Percentiles rank a stretch among this genome's conserved stretches.
phyloP scores from a whole-genome alignment of 352 stramenopile species.

The Pythium plurisporium region DNA sequence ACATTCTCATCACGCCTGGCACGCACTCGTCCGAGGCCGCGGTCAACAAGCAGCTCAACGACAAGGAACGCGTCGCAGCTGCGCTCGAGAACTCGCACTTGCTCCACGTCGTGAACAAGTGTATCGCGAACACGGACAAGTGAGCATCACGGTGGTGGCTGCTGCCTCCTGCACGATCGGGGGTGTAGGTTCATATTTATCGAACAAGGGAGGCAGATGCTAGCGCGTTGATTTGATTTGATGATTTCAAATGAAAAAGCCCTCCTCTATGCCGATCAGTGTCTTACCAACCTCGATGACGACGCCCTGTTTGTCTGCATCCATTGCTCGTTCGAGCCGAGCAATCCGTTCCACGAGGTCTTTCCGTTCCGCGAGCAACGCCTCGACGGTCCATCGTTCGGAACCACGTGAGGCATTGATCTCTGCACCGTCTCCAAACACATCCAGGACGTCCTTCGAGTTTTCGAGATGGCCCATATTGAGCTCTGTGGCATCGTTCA shows the following conservation, averaged over 20 bases:
- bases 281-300: neutral
- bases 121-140: slow-evolving; percentile 90
- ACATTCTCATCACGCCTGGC: slow-evolving; percentile 92
- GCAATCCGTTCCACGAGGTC: slow-evolving; percentile 35
- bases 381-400: neutral
- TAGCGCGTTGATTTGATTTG: neutral
- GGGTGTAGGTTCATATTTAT: slow-evolving; percentile 20
- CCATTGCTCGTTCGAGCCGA: slow-evolving; percentile 30
- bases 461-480: slow-evolving; percentile 30
- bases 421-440: slow-evolving; percentile 18
- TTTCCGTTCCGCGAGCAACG: slow-evolving; percentile 32
- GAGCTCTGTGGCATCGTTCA: neutral
- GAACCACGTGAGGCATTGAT: neutral
- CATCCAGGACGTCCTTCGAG: slow-evolving; percentile 29
- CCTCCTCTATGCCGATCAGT: neutral
- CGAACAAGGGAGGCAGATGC: neutral
- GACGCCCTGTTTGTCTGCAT: neutral
- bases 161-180: too few relatives aligned
- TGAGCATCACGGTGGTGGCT: slow-evolving; percentile 19
- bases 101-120: slow-evolving; percentile 95
- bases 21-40: slow-evolving; percentile 93
- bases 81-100: slow-evolving; percentile 96
- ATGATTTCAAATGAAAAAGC: slow-evolving; percentile 19
- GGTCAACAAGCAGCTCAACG: slow-evolving; percentile 97
- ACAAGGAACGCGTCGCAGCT: slow-evolving; percentile 95